phyloP scores from a whole-genome alignment of 106 monocot species.

The Acorus calamus region DNA sequence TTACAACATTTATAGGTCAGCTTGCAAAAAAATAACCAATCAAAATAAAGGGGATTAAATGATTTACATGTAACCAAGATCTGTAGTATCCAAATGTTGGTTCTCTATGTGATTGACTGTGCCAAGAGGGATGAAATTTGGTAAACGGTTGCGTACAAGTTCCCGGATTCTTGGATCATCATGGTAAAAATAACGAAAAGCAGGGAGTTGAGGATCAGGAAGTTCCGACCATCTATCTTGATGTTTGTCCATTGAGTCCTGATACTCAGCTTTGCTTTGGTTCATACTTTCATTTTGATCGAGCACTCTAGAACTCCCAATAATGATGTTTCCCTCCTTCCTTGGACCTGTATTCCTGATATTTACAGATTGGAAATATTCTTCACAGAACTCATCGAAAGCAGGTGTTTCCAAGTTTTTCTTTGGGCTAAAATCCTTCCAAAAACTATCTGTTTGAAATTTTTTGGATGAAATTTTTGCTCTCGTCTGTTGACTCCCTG shows the following conservation, averaged over 20 bases:
- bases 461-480: conserved; percentile 9
- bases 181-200: conserved; percentile 63
- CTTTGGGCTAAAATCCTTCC: conserved; percentile 30
- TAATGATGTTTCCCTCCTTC: conserved; percentile 5
- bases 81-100: conserved; percentile 21
- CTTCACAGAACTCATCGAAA: conserved; percentile 78
- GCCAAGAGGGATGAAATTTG: conserved; percentile 62
- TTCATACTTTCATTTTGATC: conserved; percentile 14
- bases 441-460: conserved; percentile 17
- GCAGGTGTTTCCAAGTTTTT: conserved; percentile 59
- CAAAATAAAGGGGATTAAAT: neutral
- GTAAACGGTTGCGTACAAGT: conserved; percentile 40
- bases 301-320: conserved; percentile 22
- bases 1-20: neutral
- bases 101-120: conserved; percentile 12
- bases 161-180: conserved; percentile 43
- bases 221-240: conserved; percentile 8
- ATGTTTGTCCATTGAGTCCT: conserved; percentile 1
- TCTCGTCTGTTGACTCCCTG: conserved; percentile 1
- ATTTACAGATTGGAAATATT: conserved; percentile 52
- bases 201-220: conserved; percentile 45
- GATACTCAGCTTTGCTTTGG: conserved; percentile 10
- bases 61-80: conserved; percentile 62
- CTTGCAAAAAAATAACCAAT: neutral
- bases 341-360: conserved; percentile 7